Evolutionary conservation across 1,284 basidiomycete species (phyloP), one percentile per base, ranked within the genome.

Genomic region (Rhodotorula sp.): DNA sequence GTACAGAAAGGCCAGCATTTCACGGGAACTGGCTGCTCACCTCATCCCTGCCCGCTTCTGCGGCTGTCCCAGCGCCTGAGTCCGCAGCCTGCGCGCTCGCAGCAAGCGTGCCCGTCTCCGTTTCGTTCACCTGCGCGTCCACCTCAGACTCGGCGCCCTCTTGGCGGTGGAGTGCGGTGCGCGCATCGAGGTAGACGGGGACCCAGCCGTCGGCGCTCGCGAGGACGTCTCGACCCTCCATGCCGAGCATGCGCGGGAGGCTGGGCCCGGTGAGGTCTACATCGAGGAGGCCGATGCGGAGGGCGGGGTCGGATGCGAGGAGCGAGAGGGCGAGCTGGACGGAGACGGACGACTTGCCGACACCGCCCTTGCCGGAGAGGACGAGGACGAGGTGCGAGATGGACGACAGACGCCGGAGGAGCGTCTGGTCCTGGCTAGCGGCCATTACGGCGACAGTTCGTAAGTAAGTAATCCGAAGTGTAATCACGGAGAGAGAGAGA

Each of bases 141-240:
- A n/a, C n/a, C n/a, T n/a, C n/a, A n/a, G n/a, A n/a, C n/a, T n/a
- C n/a, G n/a, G n/a, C n/a, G n/a, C n/a, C n/a, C n/a, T n/a, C n/a
- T n/a, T n/a, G n/a, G n/a, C n/a, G n/a, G 21, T 54, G 54, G 50
- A 63, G 50, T 2, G 41, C 59, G 27, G 44, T 32, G 48, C 60
- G 53, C 25, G 72, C 67, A 58, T 73, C 75, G 41, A 80, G 73
- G 80, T 96, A 98, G 1, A 99, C 96, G 0, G 97, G 97, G 2
- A 99, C 94, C 97, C 97, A 99, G 5, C 97, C 97, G 77, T 91
- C 91, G 65, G 90, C 92, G 77, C 91, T 94, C 80, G 98, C 94
- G 79, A 96, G 91, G 36, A 97, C 84, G 1, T 88, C 87, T 59
- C 89, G 61, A 86, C 3, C 89, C 89, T 97, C 94, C 3, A 99